These are phyloP conservation scores for Stromatinia cepivora DNA, from an alignment of 2,329 filamentous ascomycete genomes.

Conservation along the genomic window DNA sequence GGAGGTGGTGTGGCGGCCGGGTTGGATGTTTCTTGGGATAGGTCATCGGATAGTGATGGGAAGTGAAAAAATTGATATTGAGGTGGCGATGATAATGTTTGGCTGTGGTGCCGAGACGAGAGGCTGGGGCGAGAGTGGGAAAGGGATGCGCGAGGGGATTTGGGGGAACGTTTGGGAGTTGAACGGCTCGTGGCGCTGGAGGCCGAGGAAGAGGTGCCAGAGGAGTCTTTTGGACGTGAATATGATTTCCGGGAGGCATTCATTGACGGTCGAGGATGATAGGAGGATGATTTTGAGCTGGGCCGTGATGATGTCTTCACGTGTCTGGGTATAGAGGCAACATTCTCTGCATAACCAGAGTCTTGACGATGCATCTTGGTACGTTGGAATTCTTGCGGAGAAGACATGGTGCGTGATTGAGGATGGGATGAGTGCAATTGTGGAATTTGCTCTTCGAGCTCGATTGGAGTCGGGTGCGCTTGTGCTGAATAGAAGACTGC, in stretches of 20 bases:
- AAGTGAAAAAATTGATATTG: constrained; percentile 40
- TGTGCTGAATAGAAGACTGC: constrained; percentile 39
- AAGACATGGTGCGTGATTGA: constrained; percentile 11
- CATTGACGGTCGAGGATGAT: constrained; percentile 26
- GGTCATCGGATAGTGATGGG: constrained; percentile 31
- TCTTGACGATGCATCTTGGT: constrained; percentile 38
- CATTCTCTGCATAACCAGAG: constrained; percentile 36
- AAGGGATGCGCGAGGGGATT: constrained; percentile 27
- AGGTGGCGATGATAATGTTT: constrained; percentile 15
- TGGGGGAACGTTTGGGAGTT: constrained; percentile 24
- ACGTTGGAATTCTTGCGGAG: constrained; percentile 23
- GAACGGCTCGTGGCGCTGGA: constrained; percentile 12
- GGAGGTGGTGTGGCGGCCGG: constrained; percentile 39
- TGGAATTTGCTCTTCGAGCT: constrained; percentile 30
- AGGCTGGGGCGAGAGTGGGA: background rate
- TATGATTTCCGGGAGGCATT: constrained; percentile 27
- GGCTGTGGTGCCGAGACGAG: constrained; percentile 23
- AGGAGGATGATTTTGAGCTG: constrained; percentile 26
- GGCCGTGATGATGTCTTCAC: constrained; percentile 24
- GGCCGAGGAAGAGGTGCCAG: constrained; percentile 18
- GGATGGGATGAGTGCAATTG: constrained; percentile 21
- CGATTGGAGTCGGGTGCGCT: constrained; percentile 26
- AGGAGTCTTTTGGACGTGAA: constrained; percentile 27
- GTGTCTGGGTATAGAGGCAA: constrained; percentile 24
- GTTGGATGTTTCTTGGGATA: constrained; percentile 35